Evolutionary conservation across 768 basidiomycete species (phyloP), one percentile per base, ranked within the genome.

Genomic region (Xanthoconium stramineum): DNA sequence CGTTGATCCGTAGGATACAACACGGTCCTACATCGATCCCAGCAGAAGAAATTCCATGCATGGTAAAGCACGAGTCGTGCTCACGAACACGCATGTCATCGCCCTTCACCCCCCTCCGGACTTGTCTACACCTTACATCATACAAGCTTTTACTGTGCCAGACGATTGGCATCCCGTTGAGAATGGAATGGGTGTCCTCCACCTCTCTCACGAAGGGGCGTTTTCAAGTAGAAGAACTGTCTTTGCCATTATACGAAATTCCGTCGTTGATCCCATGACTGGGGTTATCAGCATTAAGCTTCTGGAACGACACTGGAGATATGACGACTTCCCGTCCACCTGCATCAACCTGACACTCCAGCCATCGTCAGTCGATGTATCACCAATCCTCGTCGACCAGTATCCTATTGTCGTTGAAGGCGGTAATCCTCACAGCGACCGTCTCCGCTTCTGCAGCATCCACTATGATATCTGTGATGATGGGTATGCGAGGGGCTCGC

Each of bases 171-270:
- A 4, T 3, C 15, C 13, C 5, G 35, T 8, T 15, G 15, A 44
- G 30, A 30, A 37, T 17, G 35, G 24, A 1, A 30, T 17, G 11
- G 17, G 35, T n/a, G 1, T 44, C 19, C 48, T 50, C 10, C 42
- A 14, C 7, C 42, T 55, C 40, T 20, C 48, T 50, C 54, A 51
- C 3, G 42, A 50, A 13, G 50, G 32, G 0, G 14, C 11, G 3
- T 30, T 7, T 32, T 12, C 19, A 13, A 19, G 3, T 6, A 33
- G n/a, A 19, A 20, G 37, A 15, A 0, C 0, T 10, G 5, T 36
- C 20, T 48, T 20, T 17, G 47, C 47, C 8, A 4, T 51, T 14
- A 24, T 55, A 19, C 38, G 38, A 48, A 40, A 54, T n/a, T 42
- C 53, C 9, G 33, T 33, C n/a, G 35, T 54, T 20, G 42, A 50